These are phyloP conservation scores for Fonsecaea pedrosoi DNA, from an alignment of 2,329 filamentous ascomycete genomes.

Conservation along the genomic window DNA sequence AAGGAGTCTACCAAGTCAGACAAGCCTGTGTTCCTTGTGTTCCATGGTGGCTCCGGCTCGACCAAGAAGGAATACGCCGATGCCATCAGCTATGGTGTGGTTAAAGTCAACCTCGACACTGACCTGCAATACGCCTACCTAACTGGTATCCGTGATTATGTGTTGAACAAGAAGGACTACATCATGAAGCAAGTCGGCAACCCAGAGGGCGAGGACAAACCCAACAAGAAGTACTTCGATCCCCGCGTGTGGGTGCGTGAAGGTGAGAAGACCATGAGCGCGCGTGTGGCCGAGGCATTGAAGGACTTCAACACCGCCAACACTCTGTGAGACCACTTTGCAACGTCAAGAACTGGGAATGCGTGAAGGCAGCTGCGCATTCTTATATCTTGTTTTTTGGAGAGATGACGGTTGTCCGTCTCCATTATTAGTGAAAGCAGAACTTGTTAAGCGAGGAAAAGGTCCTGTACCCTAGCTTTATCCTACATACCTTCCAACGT, in stretches of 20 bases:
- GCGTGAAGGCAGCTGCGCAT: not conserved
- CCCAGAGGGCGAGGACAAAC: conserved; percentile 94
- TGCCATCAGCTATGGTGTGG: conserved; percentile 90
- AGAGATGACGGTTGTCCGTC: conserved; percentile 14
- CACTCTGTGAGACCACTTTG: conserved; percentile 66
- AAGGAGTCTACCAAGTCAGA: conserved; percentile 73
- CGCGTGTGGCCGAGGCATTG: conserved; percentile 79
- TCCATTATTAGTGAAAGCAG: not conserved
- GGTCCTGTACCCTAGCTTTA: conserved; percentile 1
- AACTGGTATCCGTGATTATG: conserved; percentile 89
- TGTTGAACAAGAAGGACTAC: conserved; percentile 95
- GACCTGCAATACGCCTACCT: conserved; percentile 97
- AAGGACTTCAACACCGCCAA: conserved; percentile 88
- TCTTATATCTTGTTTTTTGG: conserved; percentile 10
- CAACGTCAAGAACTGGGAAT: not conserved
- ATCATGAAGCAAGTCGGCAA: conserved; percentile 86
- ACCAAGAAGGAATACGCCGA: conserved; percentile 87
- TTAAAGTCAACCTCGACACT: conserved; percentile 99
- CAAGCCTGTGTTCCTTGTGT: conserved; percentile 98
- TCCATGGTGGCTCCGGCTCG: conserved; percentile 96
- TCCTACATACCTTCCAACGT: conserved; percentile 5
- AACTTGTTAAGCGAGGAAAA: not conserved
- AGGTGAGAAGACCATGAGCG: conserved; percentile 95
- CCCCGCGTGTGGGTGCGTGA: conserved; percentile 90
- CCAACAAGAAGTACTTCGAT: conserved; percentile 97